Base-by-base conservation (phyloP, 2,329 filamentous ascomycete species). In the Colletotrichum sansevieriae region DNA sequence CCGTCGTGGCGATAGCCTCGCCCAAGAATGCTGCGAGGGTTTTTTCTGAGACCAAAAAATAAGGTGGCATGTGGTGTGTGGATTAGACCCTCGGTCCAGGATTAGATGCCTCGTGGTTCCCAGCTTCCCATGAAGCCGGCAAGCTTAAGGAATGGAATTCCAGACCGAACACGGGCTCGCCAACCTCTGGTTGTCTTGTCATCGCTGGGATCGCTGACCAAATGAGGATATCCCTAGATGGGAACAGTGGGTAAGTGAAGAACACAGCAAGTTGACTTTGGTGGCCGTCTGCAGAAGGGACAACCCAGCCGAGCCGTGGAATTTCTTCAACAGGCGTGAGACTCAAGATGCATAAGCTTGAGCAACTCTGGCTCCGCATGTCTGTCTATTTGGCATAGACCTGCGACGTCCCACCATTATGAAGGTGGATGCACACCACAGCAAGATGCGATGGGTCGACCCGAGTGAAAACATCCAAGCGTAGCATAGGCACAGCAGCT, bases 201-300 rank as follows among this genome's bases (percentile, higher is more conserved):
- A 25, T 55, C 52, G 39, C 29, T 39, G 62, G 39, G 9, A 49
- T 59, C 33, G 46, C 52, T 41, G 37, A 55, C 13, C 25, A 20
- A 18, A 46, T 20, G 22, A 20, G n/a, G 9, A 11, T 20, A 9
- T 20, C 43, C 9, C 6, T 29, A 54, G 57, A 46, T n/a, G 63
- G 13, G 57, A 54, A 22, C 41, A 54, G 20, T 20, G 20, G 15
- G 49, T 18, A 37, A 52, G 10, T 22, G 47, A n/a, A 29, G 47
- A 29, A 18, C 44, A 43, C 29, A 29, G 29, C 29, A 29, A 29
- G 29, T 29, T 52, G 4, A n/a, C 29, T 47, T 33, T 29, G 51
- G 13, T n/a, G n/a, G 29, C n/a, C 10, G 51, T 13, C n/a, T 46
- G 20, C 41, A 49, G 63, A 66, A 66, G 63, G 63, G 49, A 55